Conservation (phyloP, 78 protist species). For the Thecamonas trahens region DNA sequence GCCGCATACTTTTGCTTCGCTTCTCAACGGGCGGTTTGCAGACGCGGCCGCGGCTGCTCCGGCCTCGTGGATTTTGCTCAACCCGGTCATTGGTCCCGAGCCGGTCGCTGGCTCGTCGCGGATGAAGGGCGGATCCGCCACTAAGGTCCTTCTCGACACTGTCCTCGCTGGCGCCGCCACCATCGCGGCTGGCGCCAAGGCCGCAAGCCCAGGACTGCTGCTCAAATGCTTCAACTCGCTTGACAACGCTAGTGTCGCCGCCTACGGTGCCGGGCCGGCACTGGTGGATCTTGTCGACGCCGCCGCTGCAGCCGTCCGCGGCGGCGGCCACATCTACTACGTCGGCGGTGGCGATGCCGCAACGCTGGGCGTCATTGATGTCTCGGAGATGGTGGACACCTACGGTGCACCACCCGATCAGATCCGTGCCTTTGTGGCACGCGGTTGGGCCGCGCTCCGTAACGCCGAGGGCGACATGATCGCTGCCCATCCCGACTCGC, state of each 20-base stretch:
- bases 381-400: constrained; percentile 54
- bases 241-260: not conserved
- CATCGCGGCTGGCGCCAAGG: not conserved
- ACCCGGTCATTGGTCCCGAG: constrained; percentile 79
- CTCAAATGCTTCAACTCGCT: not conserved
- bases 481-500: constrained; percentile 12
- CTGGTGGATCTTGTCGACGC: not conserved
- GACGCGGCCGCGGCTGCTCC: not conserved
- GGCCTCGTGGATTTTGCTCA: constrained; percentile 21
- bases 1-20: constrained; percentile 34
- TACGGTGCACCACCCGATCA: constrained; percentile 42
- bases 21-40: not conserved
- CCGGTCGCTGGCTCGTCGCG: constrained; percentile 79
- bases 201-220: not conserved
- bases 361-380: constrained; percentile 50
- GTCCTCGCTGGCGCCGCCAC: constrained; percentile 7
- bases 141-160: constrained; percentile 45
- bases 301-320: not conserved
- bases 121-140: constrained; percentile 77
- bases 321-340: not conserved
- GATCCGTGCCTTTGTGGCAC: constrained; percentile 36
- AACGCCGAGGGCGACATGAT: constrained; percentile 38
- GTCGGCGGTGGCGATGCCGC: constrained; percentile 20
- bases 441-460: constrained; percentile 34
- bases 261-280: not conserved